These are phyloP conservation scores for Lichtheimia ramosa DNA, from an alignment of 371 early-diverging fungal genomes.

Conservation along the genomic window DNA sequence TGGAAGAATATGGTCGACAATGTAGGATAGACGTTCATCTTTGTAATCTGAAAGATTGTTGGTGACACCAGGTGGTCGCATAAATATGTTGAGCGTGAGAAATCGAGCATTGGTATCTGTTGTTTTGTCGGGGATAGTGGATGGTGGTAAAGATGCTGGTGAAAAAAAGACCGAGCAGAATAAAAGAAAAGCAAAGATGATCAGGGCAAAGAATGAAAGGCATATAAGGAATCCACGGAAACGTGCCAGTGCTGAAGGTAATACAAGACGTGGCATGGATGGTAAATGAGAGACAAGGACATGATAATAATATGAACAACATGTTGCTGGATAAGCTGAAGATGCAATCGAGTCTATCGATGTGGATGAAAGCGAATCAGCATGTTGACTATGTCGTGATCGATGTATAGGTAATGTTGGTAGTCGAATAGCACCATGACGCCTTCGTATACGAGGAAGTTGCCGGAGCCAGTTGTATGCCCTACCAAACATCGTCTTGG, in stretches of 20 bases:
- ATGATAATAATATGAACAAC: conserved; percentile 31
- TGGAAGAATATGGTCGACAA: conserved; percentile 63
- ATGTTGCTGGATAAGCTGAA: conserved; percentile 20
- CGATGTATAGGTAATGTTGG: conserved; percentile 29
- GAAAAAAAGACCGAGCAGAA: conserved; percentile 41
- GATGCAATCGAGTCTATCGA: conserved; percentile 27
- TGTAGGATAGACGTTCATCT: conserved; percentile 66
- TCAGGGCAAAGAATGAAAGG: conserved; percentile 24
- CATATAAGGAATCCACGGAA: conserved; percentile 27
- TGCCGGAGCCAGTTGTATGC: conserved; percentile 45
- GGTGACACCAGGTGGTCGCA: conserved; percentile 84
- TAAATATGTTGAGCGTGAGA: conserved; percentile 79
- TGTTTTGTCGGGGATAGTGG: conserved; percentile 32
- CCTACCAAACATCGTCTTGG: conserved; percentile 38
- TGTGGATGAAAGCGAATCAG: conserved; percentile 16
- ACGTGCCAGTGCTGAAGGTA: conserved; percentile 31
- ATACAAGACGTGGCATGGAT: conserved; percentile 20
- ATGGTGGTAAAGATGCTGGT: conserved; percentile 25
- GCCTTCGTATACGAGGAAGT: conserved; percentile 35
- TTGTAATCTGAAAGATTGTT: conserved; percentile 81
- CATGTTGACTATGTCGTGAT: conserved; percentile 3
- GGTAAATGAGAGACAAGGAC: conserved; percentile 15
- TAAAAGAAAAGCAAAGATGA: conserved; percentile 35
- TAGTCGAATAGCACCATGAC: conserved; percentile 45
- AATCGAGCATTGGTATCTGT: conserved; percentile 52